Percentiles rank a stretch among this genome's conserved stretches.
These are phyloP conservation scores for Aspergillus puulaauensis DNA, from an alignment of 2,329 filamentous ascomycete species.

Conservation along the genomic window DNA sequence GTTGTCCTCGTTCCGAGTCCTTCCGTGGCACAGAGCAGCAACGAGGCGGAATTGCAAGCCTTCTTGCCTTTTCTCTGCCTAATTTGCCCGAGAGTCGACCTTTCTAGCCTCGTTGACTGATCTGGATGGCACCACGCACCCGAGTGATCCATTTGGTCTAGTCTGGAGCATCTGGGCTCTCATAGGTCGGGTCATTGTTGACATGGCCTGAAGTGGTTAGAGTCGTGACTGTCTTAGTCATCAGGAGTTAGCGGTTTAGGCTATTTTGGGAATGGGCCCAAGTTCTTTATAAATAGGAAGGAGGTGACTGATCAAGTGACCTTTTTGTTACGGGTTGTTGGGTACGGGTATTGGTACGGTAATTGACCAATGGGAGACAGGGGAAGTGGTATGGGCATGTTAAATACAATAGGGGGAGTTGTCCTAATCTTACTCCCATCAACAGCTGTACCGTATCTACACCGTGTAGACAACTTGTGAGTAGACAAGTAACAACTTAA, in stretches of 20 bases:
- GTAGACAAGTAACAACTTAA: neutral
- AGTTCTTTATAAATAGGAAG: neutral
- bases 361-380: neutral
- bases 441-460: too few relatives aligned
- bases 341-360: neutral
- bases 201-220: neutral
- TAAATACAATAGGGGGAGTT: neutral
- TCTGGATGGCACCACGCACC: constrained; percentile 3
- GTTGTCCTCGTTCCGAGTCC: neutral
- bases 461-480: too few relatives aligned
- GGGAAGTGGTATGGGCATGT: neutral
- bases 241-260: neutral
- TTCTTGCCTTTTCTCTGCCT: neutral
- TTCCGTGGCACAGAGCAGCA: constrained; percentile 1
- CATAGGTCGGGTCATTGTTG: neutral
- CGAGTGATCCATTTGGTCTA: neutral
- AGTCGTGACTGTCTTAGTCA: neutral
- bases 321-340: neutral
- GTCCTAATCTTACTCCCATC: neutral
- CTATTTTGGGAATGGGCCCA: neutral
- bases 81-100: neutral
- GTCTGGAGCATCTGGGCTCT: neutral
- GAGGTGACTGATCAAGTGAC: constrained; percentile 7
- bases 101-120: neutral
- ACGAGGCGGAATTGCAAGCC: neutral